Evolutionary conservation across 2,329 filamentous ascomycete species (phyloP).

Genomic region (Pseudonectria buxi): DNA sequence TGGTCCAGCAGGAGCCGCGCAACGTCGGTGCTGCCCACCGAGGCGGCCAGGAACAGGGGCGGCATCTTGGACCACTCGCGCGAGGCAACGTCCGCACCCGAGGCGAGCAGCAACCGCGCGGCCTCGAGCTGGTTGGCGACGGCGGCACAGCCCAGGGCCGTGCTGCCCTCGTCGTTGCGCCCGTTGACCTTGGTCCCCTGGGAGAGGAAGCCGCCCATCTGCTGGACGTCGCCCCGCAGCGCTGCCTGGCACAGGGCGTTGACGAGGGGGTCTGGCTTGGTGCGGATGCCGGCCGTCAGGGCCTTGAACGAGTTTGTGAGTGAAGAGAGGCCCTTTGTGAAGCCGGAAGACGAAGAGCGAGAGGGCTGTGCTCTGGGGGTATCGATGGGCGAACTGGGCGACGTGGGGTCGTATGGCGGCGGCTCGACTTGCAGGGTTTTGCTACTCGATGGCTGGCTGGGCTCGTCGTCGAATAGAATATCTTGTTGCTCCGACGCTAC

Average conservation of each 20-base stretch:
- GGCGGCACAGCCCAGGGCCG: conserved; percentile 29
- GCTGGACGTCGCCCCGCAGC: conserved; percentile 25
- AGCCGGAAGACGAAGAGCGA: conserved; percentile 5
- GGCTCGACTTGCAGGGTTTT: conserved; percentile 14
- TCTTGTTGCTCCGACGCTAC: conserved; percentile 10
- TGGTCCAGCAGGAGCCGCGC: conserved; percentile 21
- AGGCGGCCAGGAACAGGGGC: conserved; percentile 28
- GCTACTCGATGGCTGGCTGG: conserved; percentile 9
- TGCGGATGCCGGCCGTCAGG: conserved; percentile 24
- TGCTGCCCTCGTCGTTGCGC: conserved; percentile 29
- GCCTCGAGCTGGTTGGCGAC: conserved; percentile 25
- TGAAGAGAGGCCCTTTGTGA: conserved; percentile 21
- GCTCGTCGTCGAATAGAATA: conserved; percentile 9
- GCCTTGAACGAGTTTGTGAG: conserved; percentile 30
- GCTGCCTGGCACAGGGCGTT: conserved; percentile 31
- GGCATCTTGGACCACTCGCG: conserved; percentile 21
- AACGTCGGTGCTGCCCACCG: conserved; percentile 21
- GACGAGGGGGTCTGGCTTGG: conserved; percentile 32
- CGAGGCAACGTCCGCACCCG: conserved; percentile 23
- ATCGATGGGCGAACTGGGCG: background rate
- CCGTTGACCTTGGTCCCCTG: conserved; percentile 32
- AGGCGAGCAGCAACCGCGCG: conserved; percentile 25
- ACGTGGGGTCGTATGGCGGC: conserved; percentile 17
- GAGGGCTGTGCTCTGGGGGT: too few relatives aligned
- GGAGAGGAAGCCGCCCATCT: conserved; percentile 26